phyloP scores from a whole-genome alignment of 768 basidiomycete species.

The Sutorius australiensis region DNA sequence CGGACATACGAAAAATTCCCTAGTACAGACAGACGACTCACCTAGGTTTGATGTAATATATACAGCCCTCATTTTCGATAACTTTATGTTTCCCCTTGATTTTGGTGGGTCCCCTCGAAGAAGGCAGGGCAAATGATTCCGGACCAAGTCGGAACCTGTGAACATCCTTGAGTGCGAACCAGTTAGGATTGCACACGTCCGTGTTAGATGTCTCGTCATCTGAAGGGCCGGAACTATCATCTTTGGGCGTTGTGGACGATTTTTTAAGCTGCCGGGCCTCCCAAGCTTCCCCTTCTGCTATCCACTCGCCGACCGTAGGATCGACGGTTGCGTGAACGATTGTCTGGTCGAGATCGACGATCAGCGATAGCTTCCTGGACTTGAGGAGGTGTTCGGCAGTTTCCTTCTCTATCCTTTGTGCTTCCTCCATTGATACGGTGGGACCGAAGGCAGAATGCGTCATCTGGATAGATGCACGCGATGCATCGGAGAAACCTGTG shows the following conservation, averaged over 20 bases:
- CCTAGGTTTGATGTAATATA: constrained; percentile 99
- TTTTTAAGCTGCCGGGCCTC: constrained; percentile 54
- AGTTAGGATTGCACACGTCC: constrained; percentile 85
- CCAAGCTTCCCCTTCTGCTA: constrained; percentile 79
- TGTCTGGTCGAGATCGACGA: constrained; percentile 98
- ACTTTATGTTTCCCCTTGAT: constrained; percentile 58
- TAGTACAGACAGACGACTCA: constrained; percentile 34
- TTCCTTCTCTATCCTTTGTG: constrained; percentile 81
- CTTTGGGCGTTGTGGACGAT: constrained; percentile 33
- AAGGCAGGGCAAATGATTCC: constrained; percentile 57
- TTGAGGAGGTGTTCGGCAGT: constrained; percentile 75
- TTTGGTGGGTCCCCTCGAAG: constrained; percentile 37
- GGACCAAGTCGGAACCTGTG: constrained; percentile 83
- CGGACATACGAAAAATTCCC: background rate
- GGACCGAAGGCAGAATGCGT: constrained; percentile 90
- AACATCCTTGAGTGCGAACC: constrained; percentile 87
- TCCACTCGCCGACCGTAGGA: constrained; percentile 98
- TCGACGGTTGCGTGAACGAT: constrained; percentile 99
- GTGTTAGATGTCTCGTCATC: constrained; percentile 41
- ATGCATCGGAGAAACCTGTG: constrained; percentile 81
- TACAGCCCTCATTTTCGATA: constrained; percentile 77
- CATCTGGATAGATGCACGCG: constrained; percentile 88
- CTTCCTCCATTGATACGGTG: constrained; percentile 89
- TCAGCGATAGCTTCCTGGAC: constrained; percentile 80
- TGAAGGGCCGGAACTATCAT: constrained; percentile 31